Evolutionary conservation across 345 rosid genomes (phyloP), one percentile per base, ranked within the genome.

Genomic region (Aurinia saxatilis): DNA sequence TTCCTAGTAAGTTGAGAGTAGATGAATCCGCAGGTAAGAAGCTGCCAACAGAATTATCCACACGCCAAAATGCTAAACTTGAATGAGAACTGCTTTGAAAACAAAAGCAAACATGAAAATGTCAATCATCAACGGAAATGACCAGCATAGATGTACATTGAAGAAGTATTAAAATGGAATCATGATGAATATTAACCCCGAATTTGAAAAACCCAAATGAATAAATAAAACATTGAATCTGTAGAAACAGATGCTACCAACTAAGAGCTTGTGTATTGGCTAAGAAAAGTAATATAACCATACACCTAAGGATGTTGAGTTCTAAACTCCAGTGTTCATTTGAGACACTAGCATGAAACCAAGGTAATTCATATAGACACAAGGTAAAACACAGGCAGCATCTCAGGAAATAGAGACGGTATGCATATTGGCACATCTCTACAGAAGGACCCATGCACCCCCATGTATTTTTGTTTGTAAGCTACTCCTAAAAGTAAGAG

Each of bases 21-120:
- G 52, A 36, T 23, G 91, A 77, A 67, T 89, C 86, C 19, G 87
- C 84, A 17, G 97, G 97, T 75, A 93, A 77, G 79, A 93, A 93
- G 47, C 91, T 87, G 25, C 99, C 85, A 58, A 81, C 73, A 62
- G 88, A 82, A 80, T 87, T 93, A 63, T 75, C 74, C 75, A 85
- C 95, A 3, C 99, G 97, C 99, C 97, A 93, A 72, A 93, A 90
- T 52, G 85, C 88, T 68, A 85, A 73, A 70, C 70, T 75, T 66
- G 91, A 77, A 10, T 73, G 67, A 70, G 71, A 71, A 66, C 97
- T 90, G 90, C 81, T 79, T 69, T 66, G 56, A 11, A 73, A 21
- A 57, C 25, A 71, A 45, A 47, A 33, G 17, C 12, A 57, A 55
- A 48, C 49, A 62, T 18, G 18, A 38, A 37, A 25, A 16, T 25